Evolutionary conservation across 345 rosid genomes (phyloP).

Genomic region (Eucalyptus marginata): DNA sequence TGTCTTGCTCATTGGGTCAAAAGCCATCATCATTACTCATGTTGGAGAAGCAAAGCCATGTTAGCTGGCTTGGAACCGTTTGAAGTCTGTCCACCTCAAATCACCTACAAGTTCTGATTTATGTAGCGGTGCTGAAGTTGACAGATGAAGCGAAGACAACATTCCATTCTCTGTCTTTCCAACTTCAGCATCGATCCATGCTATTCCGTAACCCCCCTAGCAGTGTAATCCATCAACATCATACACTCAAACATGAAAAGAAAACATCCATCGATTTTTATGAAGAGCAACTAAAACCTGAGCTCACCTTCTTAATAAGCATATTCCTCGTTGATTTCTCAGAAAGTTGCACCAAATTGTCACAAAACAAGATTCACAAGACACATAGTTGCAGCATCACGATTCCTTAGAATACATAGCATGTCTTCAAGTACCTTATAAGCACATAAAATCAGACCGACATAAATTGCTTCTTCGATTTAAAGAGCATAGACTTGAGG

Average conservation of each 20-base stretch:
- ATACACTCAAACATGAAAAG: too few species aligned
- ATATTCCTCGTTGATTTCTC: slow-evolving; percentile 93
- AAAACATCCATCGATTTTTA: not conserved
- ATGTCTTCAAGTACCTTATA: slow-evolving; percentile 42
- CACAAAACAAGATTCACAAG: slow-evolving; percentile 2
- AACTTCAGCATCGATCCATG: too few species aligned
- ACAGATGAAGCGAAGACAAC: too few species aligned
- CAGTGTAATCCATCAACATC: too few species aligned
- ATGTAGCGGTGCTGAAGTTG: too few species aligned
- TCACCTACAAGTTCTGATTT: too few species aligned
- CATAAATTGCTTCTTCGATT: slow-evolving; percentile 76
- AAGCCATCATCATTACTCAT: not conserved
- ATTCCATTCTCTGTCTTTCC: too few species aligned
- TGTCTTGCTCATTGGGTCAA: not conserved
- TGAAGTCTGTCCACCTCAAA: too few species aligned
- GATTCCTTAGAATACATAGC: not conserved
- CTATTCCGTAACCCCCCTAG: too few species aligned
- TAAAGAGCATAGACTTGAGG: slow-evolving; percentile 85
- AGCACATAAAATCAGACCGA: slow-evolving; percentile 87
- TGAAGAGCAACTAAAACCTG: not conserved
- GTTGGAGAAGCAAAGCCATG: not conserved
- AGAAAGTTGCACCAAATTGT: slow-evolving; percentile 69
- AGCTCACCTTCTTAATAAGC: slow-evolving; percentile 28
- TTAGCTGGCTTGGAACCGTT: too few species aligned
- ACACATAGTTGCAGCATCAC: not conserved